Conservation (phyloP, 2,329 filamentous ascomycete genomes). For the Pyrenophora graminea region DNA sequence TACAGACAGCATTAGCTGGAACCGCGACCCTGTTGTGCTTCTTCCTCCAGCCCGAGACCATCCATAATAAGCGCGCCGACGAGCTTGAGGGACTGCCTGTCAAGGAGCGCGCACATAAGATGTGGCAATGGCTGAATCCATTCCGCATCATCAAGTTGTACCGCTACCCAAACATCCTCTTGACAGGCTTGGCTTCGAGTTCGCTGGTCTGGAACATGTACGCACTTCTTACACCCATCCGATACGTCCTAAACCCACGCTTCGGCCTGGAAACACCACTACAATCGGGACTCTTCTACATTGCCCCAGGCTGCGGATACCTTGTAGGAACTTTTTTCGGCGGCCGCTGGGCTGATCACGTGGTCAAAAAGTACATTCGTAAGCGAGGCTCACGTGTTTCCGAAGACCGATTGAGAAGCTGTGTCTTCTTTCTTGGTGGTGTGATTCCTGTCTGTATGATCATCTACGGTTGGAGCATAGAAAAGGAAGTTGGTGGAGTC, state of each 20-base stretch:
- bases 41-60: conserved; percentile 73
- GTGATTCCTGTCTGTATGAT: conserved; percentile 67
- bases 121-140: conserved; percentile 70
- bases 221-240: conserved; percentile 68
- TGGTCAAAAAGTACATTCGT: conserved; percentile 66
- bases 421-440: conserved; percentile 60
- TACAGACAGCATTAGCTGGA: conserved; percentile 71
- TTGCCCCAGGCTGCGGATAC: conserved; percentile 73
- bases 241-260: conserved; percentile 74
- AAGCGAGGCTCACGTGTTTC: conserved; percentile 66
- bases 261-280: conserved; percentile 70
- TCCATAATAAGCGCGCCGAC: conserved; percentile 65
- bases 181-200: conserved; percentile 60
- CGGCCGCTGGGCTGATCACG: conserved; percentile 71
- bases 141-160: conserved; percentile 66
- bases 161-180: conserved; percentile 69
- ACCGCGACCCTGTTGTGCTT: conserved; percentile 63
- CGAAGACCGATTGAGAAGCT: conserved; percentile 66
- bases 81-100: conserved; percentile 63
- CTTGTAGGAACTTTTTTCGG: conserved; percentile 71
- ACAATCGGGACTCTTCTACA: conserved; percentile 72
- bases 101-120: conserved; percentile 55
- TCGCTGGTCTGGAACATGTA: conserved; percentile 79
- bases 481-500: conserved; percentile 60
- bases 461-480: conserved; percentile 69